Evolutionary conservation across 495 filamentous ascomycete genomes (phyloP), one percentile per base, ranked within the genome.

Genomic region (Penicillium robsamsonii): DNA sequence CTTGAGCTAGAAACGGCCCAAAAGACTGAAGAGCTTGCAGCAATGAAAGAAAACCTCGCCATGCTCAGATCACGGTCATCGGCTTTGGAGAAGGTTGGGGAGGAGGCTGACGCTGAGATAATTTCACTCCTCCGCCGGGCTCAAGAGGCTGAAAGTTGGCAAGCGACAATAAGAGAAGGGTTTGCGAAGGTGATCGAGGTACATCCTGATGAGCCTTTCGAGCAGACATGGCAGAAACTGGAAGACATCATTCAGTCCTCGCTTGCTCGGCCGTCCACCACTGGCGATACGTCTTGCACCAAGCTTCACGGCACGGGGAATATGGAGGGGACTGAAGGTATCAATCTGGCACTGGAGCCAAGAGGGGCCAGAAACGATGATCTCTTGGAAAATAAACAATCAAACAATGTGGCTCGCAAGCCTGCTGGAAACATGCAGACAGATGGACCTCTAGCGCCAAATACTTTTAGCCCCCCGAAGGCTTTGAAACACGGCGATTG

Each of bases 121-220:
- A 40, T 65, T 44, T 46, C 50, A 6, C 55, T 73, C 3, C 60
- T 65, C 53, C 57, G 56, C 20, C 58, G 64, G 38, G 65, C 70
- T 4, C 66, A 70, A 35, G 68, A 63, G 27, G 66, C 66, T 11
- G 70, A 73, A 47, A 12, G 45, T 10, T 63, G 59, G 60, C 47
- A 60, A 46, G 64, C 51, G 27, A 65, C 45, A 13, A 64, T 68
- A 17, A 61, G 54, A 47, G 59, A 67, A 11, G 52, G 50, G 5
- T 40, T 70, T 7, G 20, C 46, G 15, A 59, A 53, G 10, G 33
- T 60, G 13, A 46, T 53, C 15, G 48, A 60, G 7, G 30, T 53
- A 5, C 41, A 27, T 8, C 15, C 62, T 7, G 47, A 61, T 0
- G 59, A 64, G 18, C 35, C 62, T 13, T 55, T 66, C 11, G 29